Base-by-base conservation (phyloP, 2,329 filamentous ascomycete genomes). In the Botrytis elliptica region DNA sequence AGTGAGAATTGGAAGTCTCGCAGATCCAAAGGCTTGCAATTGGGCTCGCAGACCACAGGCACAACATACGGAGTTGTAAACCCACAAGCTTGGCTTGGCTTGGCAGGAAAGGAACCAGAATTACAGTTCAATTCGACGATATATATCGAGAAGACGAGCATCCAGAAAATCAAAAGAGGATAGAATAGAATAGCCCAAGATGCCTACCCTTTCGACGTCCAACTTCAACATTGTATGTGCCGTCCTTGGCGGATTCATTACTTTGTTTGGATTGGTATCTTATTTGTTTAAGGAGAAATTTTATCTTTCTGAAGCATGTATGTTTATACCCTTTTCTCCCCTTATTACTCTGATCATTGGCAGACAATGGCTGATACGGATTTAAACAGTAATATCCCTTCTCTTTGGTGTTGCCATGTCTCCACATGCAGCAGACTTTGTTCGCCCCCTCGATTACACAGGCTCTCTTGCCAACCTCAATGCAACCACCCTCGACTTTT, bases 241-340 rank as follows among this genome's bases (percentile, higher is more conserved):
- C 71, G 88, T 93, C 12, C 83, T 97, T 20, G 95, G 95, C 22
- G 95, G 93, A 2, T 98, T 97, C 84, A 90, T 98, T 75, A 94
- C 93, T 0, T 78, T 97, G n/a, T 98, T 97, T 80, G 94, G 94
- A 5, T 84, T 98, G 62, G 93, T 98, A 0, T 97, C 94, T 0
- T 97, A 94, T 80, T 87, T 97, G 29, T 87, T 93, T 80, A 97
- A 98, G 81, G 95, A 97, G 84, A 92, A 90, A 74, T 95, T 93
- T 81, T 97, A 97, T 81, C 87, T 98, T 1, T 97, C 94, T 1
- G 95, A 98, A 87, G 93, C 95, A 71, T 85, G 93, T 95, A 85
- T 81, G 92, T 76, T 20, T 44, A 33, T 63, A 59, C 44, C 36
- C 25, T 20, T n/a, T 42, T 40, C 33, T 16, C 16, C 4, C 14